Base-by-base conservation (phyloP, 2,329 filamentous ascomycete genomes). In the Alternaria triticimaculans region DNA sequence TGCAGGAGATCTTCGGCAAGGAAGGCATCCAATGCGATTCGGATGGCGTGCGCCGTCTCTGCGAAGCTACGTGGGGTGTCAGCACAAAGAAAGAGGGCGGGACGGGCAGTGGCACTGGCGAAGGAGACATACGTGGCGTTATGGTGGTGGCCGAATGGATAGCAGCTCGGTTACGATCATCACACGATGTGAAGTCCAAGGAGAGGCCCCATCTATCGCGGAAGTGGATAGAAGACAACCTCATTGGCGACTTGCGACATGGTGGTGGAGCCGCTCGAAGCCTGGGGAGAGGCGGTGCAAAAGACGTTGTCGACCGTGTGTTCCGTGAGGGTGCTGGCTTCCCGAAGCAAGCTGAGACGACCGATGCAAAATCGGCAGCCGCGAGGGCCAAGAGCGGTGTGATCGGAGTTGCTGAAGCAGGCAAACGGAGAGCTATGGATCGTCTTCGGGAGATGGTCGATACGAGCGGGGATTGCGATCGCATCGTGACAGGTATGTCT, bases 131-230 rank as follows among this genome's bases (percentile, higher is more conserved):
- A 33, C 87, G 93, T 69, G 91, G 92, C 43, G 87, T 95, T 62
- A 92, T 96, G 90, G 92, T 96, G 0, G 91, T 95, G 5, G 90
- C 90, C 44, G 92, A 96, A 79, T 96, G 93, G 93, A 92, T 94
- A 14, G 93, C 92, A 18, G 87, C 90, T 10, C 89, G 91, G 45
- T 83, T 94, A 53, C 86, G 86, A 68, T 77, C 82, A 2, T 74
- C 81, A 2, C 76, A 79, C 21, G 78, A 79, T 15, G 65, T 74
- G 8, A 73, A 73, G 9, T 78, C 79, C 15, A 80, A 80, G 18
- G 75, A 76, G 1, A 74, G 78, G 23, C 80, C 81, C 5, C 83
- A 85, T 55, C 81, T 96, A 58, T 94, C 92, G 3, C 86, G 90
- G 15, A 87, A 89, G 72, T 95, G 92, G 91, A 86, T 96, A 9